Conservation (phyloP, 345 rosid genomes). For the Boechera divaricarpa region DNA sequence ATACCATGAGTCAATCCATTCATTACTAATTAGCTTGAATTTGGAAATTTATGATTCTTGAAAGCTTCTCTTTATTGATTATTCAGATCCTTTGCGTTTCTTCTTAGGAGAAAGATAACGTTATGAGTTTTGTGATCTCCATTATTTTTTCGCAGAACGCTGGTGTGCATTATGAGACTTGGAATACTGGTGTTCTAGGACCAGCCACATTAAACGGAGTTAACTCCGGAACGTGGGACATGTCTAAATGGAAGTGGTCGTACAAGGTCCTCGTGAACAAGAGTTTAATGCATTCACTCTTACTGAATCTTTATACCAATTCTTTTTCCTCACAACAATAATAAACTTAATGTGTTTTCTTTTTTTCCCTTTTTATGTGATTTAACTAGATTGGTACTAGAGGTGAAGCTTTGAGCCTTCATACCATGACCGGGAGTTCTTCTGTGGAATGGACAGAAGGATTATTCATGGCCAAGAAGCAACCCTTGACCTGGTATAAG, state of each 20-base stretch:
- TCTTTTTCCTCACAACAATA: background rate
- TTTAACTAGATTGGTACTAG: conserved; percentile 67
- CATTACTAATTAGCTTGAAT: background rate
- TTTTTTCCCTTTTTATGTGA: background rate
- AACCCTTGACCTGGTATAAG: conserved; percentile 84
- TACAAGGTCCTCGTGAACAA: conserved; percentile 58
- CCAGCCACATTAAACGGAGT: conserved; percentile 70
- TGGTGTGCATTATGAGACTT: conserved; percentile 74
- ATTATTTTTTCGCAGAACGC: conserved; percentile 53
- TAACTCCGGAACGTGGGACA: conserved; percentile 64
- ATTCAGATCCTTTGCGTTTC: conserved; percentile 50
- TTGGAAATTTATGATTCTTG: background rate
- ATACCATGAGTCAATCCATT: background rate
- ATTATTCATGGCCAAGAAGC: conserved; percentile 49
- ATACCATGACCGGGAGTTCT: conserved; percentile 52
- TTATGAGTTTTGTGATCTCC: background rate
- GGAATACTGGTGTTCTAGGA: conserved; percentile 73
- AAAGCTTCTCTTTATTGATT: background rate
- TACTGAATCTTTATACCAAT: background rate
- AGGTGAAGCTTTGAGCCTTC: conserved; percentile 71
- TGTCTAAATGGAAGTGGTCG: conserved; percentile 87
- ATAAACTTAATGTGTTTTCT: background rate
- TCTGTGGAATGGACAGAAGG: conserved; percentile 62
- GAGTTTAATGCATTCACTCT: conserved; percentile 6
- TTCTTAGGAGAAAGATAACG: background rate